These are phyloP conservation scores for Saturnispora halmiae DNA, from an alignment of 805 yeast species.

Conservation along the genomic window DNA sequence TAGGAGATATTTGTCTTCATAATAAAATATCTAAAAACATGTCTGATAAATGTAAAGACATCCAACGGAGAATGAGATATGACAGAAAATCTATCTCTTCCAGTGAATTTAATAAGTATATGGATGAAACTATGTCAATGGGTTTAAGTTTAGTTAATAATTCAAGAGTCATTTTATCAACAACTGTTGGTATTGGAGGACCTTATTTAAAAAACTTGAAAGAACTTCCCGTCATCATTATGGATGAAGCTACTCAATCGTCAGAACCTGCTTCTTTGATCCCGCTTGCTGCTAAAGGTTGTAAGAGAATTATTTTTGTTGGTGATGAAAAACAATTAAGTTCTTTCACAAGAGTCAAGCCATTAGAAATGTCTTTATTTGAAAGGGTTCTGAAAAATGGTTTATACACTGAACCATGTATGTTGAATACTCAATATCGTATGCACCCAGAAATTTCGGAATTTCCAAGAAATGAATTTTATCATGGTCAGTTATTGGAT, in stretches of 20 bases:
- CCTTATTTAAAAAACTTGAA: conserved; percentile 47
- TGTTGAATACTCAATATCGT: conserved; percentile 82
- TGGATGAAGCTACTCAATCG: conserved; percentile 75
- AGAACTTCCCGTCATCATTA: conserved; percentile 50
- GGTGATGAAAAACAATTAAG: conserved; percentile 73
- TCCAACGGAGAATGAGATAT: conserved; percentile 34
- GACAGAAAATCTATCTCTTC: conserved; percentile 34
- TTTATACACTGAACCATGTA: conserved; percentile 48
- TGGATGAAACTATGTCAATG: conserved; percentile 25
- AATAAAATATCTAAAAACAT: conserved; percentile 45
- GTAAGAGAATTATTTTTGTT: conserved; percentile 59
- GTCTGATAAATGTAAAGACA: conserved; percentile 36
- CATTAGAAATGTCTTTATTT: conserved; percentile 56
- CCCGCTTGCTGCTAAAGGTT: conserved; percentile 61
- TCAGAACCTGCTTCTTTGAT: conserved; percentile 65
- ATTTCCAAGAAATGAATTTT: conserved; percentile 79
- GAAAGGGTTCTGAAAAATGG: conserved; percentile 59
- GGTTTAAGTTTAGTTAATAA: conserved; percentile 40
- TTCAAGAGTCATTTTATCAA: conserved; percentile 62
- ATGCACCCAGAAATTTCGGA: conserved; percentile 89
- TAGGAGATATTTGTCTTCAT: conserved; percentile 55
- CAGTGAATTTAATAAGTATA: conserved; percentile 41
- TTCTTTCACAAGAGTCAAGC: conserved; percentile 61
- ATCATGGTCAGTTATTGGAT: conserved; percentile 59
- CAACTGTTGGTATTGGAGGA: conserved; percentile 67